Evolutionary conservation across 495 filamentous ascomycete genomes (phyloP), one percentile per base, ranked within the genome.

Genomic region (Pyrenula aspistea): DNA sequence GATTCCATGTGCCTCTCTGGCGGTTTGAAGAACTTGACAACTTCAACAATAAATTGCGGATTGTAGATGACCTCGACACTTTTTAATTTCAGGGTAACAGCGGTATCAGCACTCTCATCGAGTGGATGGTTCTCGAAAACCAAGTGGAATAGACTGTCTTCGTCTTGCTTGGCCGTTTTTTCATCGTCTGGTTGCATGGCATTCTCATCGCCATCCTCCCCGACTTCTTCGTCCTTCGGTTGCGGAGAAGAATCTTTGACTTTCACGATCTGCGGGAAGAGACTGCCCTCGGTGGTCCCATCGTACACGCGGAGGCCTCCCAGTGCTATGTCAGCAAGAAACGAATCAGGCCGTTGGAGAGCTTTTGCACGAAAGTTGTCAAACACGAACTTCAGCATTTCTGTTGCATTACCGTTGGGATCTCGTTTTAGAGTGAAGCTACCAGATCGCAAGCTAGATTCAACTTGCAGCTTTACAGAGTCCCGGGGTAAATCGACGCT

Each of bases 1-100:
- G 92, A 96, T 68, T 98, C 93, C 93, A 97, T 96, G 67, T 98
- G 94, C 57, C 89, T 78, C 68, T 96, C 88, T 0, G 93, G 94
- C 2, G 93, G 93, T 55, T 91, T 86, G 75, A 98, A 97, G 73
- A 98, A 98, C 57, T 87, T 87, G 54, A 83, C 87, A 24, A 96
- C 83, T 51, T 90, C 90, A 22, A 95, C 83, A 1, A 97, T 71
- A 60, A 97, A 95, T 57, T 82, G 85, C 15, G 93, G 93, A 64
- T 98, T 98, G 73, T 95, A 97, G 50, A 97, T 87, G 54, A 98
- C 87, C 71, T 97, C 94, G 57, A 97, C 86, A 63, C 89, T 91
- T 71, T 94, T 96, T 55, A 97, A 72, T 69, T 95, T 95, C 58
- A 91, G 83, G 10, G 85, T 95, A 19, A 98, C 73, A 2, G 89